Base-by-base conservation (phyloP, 306 rosid species). In the Dalbergia oliveri region DNA sequence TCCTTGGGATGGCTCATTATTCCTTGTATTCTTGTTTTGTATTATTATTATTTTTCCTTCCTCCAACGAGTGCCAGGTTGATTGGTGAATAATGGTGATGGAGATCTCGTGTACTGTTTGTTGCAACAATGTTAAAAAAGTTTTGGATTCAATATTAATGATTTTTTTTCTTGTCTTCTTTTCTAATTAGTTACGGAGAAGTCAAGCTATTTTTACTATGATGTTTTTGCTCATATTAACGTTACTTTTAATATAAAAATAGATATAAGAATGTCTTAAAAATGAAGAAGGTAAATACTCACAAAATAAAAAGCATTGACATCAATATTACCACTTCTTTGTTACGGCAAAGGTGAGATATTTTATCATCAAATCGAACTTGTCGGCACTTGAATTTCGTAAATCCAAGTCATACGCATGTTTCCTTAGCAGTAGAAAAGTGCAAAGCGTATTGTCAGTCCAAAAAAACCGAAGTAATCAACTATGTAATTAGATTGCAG, bases 61-160 rank as follows among this genome's bases (percentile, higher is more conserved):
- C 43, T 69, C 41, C 8, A 57, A 59, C 5, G 37, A 70, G 73
- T 59, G 60, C 71, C 73, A 60, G 21, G 45, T 76, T 80, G 75
- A 57, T 71, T 83, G 65, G 39, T 26, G 31, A 26, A 6, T 82
- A 82, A 66, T 16, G 60, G 60, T 54, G 60, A 54, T 86, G 81
- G 26, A 76, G 78, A 83, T 86, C 62, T 72, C 41, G 43, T 83
- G 85, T 83, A 75, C 9, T 76, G 39, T 16, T 8, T 82, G 74
- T 60, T 75, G 70, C 63, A 59, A 41, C 69, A 51, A 59, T 19
- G 58, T 70, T 63, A 4, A 80, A 70, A 26, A 83, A 72, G 35
- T 75, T 86, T 86, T 86, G 84, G 70, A 39, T 69, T 69, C 57
- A 69, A 72, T 78, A 53, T 71, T 63, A 69, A 39, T 73, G 72